A percentile compares a stretch with the other conserved stretches of the same genome.
Conservation (phyloP, 495 filamentous ascomycete species). For the Aspergillus ellipticus region DNA sequence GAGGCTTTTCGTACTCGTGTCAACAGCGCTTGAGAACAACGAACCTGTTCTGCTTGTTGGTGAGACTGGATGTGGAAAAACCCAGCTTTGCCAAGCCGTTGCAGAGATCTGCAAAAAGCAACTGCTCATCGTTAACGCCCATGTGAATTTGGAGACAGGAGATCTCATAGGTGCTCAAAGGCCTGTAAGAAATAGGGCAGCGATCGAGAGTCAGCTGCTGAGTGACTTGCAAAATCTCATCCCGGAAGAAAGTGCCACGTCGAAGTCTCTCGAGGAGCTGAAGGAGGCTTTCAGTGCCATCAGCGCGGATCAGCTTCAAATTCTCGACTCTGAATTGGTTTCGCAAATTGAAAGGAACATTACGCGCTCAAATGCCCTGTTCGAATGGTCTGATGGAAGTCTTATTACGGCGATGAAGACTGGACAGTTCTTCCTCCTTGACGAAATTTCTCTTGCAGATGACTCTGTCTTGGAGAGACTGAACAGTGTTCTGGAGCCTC, state of each 20-base stretch:
- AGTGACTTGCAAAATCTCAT: conserved; percentile 56
- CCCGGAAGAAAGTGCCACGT: conserved; percentile 22
- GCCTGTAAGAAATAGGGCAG: conserved; percentile 78
- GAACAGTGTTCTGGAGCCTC: conserved; percentile 94
- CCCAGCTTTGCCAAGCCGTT: conserved; percentile 89
- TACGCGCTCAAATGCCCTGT: conserved; percentile 70
- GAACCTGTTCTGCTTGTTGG: conserved; percentile 93
- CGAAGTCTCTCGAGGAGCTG: conserved; percentile 40
- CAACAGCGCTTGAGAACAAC: conserved; percentile 78
- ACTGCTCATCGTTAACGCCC: conserved; percentile 89
- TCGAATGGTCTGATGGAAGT: conserved; percentile 95
- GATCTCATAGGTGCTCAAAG: conserved; percentile 95
- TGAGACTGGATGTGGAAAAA: conserved; percentile 97
- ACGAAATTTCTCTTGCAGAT: conserved; percentile 96
- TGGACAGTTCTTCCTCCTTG: conserved; percentile 86
- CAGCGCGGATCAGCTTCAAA: conserved; percentile 24
- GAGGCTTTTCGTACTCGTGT: conserved; percentile 79
- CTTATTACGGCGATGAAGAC: conserved; percentile 93
- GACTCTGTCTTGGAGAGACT: conserved; percentile 95
- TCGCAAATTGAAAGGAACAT: conserved; percentile 56
- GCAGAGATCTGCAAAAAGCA: conserved; percentile 71
- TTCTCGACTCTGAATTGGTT: conserved; percentile 48
- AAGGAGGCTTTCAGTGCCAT: conserved; percentile 46
- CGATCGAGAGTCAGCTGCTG: conserved; percentile 60
- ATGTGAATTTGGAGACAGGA: conserved; percentile 95